Conservation (phyloP, 2,329 filamentous ascomycete genomes). For the Drechslerella stenobrocha region DNA sequence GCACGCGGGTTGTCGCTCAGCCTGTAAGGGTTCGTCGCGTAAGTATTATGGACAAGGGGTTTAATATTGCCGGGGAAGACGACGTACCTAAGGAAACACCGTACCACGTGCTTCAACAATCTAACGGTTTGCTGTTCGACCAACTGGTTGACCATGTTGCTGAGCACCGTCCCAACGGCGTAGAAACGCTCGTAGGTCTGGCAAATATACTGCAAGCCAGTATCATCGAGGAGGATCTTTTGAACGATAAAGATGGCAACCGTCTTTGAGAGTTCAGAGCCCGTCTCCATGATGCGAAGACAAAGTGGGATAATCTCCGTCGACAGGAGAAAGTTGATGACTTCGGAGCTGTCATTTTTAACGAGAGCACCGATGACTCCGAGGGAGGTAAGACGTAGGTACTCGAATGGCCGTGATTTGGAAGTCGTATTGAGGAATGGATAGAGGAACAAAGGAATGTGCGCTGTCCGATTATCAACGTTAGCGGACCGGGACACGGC, state of each 20-base stretch:
- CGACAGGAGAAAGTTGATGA: slow-evolving; percentile 97
- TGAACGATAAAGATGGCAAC: slow-evolving; percentile 99
- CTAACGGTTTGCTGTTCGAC: slow-evolving; percentile 97
- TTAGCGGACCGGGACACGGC: not conserved
- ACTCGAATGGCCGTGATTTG: slow-evolving; percentile 96
- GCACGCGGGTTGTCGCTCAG: slow-evolving; percentile 95
- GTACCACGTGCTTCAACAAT: slow-evolving; percentile 93
- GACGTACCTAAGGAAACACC: slow-evolving; percentile 87
- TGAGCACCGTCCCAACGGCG: slow-evolving; percentile 92
- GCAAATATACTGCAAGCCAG: slow-evolving; percentile 96
- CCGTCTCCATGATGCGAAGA: slow-evolving; percentile 98
- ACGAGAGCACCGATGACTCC: slow-evolving; percentile 96
- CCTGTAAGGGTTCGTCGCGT: slow-evolving; percentile 58
- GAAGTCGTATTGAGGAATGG: slow-evolving; percentile 98
- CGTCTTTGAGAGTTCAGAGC: slow-evolving; percentile 96
- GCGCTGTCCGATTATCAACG: slow-evolving; percentile 64
- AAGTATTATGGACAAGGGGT: slow-evolving; percentile 46
- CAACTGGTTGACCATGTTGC: slow-evolving; percentile 97
- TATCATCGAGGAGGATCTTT: slow-evolving; percentile 96
- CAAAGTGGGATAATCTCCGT: slow-evolving; percentile 98
- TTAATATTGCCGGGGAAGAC: not conserved
- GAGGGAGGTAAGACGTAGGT: slow-evolving; percentile 89
- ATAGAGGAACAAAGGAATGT: slow-evolving; percentile 96
- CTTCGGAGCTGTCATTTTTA: slow-evolving; percentile 97
- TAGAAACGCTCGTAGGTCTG: slow-evolving; percentile 99